Evolutionary conservation across 2,329 filamentous ascomycete species (phyloP), one percentile per base, ranked within the genome.

Genomic region (Penicillium brasilianum): DNA sequence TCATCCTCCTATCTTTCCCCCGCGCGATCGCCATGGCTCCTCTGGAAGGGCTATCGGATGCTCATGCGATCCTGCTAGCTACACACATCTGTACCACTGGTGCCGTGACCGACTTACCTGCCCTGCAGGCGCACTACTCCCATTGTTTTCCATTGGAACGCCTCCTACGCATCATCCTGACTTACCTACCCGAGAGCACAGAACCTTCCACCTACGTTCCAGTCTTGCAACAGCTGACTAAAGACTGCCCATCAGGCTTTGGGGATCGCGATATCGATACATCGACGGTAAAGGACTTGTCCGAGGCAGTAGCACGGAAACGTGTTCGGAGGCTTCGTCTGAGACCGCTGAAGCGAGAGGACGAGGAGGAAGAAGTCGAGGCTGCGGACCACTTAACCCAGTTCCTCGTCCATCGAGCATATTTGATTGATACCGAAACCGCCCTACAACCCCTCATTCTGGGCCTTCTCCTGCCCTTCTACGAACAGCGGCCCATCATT

Each of bases 391-490:
- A 78, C 1, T 71, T 88, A 46, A 82, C 81, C 10, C 78, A 81
- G 59, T 89, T 89, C 66, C 71, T 89, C 16, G 81, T 88, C 57
- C 84, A 87, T 68, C 85, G 86, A 57, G 82, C 86, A 22, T 81
- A 87, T 68, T 79, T 80, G 46, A 87, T 89, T 52, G 87, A 89
- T 62, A 71, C 77, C 10, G 81, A 87, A 74, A 86, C 84, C 2
- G 84, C 86, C 32, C 77, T 88, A 16, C 79, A 88, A 54, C 80
- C 82, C 20, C 79, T 87, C 49, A 75, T 88, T 3, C 81, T 84
- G 7, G 76, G 82, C 18, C 82, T 89, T 37, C 70, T 88, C 36
- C 78, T 82, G 46, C 85, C 86, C 0, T 89, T 88, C 71, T 78
- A 88, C 55, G 73, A 80, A 57, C 78, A 80, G 43, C 84, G 83